Evolutionary conservation across 495 filamentous ascomycete genomes (phyloP).

Genomic region (Penicillium nucicola): DNA sequence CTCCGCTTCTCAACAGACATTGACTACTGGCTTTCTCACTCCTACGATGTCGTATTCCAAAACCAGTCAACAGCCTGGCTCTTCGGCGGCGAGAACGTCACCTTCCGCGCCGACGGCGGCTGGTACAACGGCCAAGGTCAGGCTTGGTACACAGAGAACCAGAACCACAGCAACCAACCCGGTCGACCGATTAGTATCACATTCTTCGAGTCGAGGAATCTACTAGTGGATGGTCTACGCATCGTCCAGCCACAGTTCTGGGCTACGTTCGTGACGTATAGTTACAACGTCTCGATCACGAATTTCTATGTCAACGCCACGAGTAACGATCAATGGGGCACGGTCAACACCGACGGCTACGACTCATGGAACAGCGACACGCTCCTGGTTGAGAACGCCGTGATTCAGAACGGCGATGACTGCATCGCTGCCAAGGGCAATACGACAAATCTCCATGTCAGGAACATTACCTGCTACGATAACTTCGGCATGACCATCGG

Average conservation of each 20-base stretch:
- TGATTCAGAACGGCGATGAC: constrained; percentile 36
- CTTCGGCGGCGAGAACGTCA: constrained; percentile 38
- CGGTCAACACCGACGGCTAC: constrained; percentile 39
- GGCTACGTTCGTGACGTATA: constrained; percentile 36
- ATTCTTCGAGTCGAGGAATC: constrained; percentile 33
- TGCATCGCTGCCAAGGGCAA: constrained; percentile 37
- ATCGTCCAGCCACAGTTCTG: constrained; percentile 48
- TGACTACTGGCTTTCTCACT: constrained; percentile 42
- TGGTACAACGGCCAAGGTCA: constrained; percentile 49
- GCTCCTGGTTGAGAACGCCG: constrained; percentile 29
- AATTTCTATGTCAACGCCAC: constrained; percentile 45
- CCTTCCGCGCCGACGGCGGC: constrained; percentile 37
- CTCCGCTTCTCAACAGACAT: constrained; percentile 40
- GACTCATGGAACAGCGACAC: constrained; percentile 33
- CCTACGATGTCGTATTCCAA: constrained; percentile 42
- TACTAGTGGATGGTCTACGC: constrained; percentile 25
- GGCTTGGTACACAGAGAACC: constrained; percentile 38
- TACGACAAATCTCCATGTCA: constrained; percentile 36
- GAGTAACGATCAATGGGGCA: constrained; percentile 27
- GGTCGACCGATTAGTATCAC: constrained; percentile 44
- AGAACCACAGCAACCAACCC: constrained; percentile 36
- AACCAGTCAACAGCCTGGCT: constrained; percentile 48
- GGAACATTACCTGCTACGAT: constrained; percentile 30
- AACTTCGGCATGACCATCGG: constrained; percentile 37
- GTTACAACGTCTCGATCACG: constrained; percentile 32